A percentile compares a stretch with the other conserved stretches of the same genome.
phyloP scores from a whole-genome alignment of 2,329 filamentous ascomycete species.

The Trichoderma lentiforme region DNA sequence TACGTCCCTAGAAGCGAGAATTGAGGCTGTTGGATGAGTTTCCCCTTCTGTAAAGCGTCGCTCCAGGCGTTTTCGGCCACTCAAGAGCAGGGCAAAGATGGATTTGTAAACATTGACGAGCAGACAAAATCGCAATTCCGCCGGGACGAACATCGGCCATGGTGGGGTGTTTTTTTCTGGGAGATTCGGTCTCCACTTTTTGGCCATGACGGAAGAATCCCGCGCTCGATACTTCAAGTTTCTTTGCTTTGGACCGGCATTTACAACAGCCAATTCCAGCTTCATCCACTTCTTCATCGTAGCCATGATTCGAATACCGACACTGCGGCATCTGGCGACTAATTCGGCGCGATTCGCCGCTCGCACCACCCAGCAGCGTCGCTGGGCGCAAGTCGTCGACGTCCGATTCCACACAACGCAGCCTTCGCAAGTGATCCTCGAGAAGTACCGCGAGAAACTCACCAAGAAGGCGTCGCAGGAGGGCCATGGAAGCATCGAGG shows the following conservation, averaged over 20 bases:
- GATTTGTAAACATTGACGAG: conserved; percentile 6
- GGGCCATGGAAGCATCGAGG: conserved; percentile 66
- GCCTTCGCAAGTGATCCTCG: conserved; percentile 63
- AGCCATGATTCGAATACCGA: conserved; percentile 35
- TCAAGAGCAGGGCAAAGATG: background rate
- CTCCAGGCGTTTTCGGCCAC: background rate
- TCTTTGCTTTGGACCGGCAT: background rate
- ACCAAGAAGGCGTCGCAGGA: conserved; percentile 73
- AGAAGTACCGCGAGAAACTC: conserved; percentile 87
- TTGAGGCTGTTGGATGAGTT: background rate
- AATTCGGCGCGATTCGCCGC: conserved; percentile 30
- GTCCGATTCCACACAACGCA: conserved; percentile 83
- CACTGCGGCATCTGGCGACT: conserved; percentile 46
- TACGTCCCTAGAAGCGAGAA: background rate
- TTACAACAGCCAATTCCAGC: background rate
- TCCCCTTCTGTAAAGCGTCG: background rate
- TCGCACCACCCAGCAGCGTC: conserved; percentile 53
- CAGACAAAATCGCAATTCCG: background rate
- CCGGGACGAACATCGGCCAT: conserved; percentile 2
- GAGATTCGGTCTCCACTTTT: conserved; percentile 15
- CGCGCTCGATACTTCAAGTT: background rate
- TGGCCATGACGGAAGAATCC: conserved; percentile 17
- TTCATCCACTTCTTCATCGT: background rate
- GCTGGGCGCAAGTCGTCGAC: conserved; percentile 91
- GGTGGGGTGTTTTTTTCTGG: conserved; percentile 16